phyloP scores from a whole-genome alignment of 2,329 filamentous ascomycete species.

The Rosellinia necatrix region DNA sequence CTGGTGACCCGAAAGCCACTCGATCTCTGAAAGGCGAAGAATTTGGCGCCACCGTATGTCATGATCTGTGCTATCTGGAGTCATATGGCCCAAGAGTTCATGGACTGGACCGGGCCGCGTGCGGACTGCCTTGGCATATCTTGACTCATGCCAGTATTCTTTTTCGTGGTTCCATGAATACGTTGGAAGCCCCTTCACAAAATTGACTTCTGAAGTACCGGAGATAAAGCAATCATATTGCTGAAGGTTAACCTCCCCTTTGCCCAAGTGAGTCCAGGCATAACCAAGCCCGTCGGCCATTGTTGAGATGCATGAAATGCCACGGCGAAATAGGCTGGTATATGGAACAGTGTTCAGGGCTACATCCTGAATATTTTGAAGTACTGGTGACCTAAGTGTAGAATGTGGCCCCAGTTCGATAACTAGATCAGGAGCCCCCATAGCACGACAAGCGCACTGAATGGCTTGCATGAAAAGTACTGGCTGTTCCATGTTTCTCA shows the following conservation, averaged over 20 bases:
- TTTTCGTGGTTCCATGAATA: conserved; percentile 29
- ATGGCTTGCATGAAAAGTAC: conserved; percentile 44
- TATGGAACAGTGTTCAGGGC: conserved; percentile 13
- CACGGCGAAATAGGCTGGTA: neutral
- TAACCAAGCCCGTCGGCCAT: conserved; percentile 12
- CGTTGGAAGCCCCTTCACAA: conserved; percentile 21
- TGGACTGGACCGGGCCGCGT: neutral
- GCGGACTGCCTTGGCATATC: neutral
- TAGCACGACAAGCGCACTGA: neutral
- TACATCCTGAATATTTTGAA: neutral
- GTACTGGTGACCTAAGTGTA: conserved; percentile 40
- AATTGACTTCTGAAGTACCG: neutral
- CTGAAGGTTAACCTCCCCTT: neutral
- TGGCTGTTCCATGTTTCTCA: conserved; percentile 41
- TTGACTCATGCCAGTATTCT: conserved; percentile 22
- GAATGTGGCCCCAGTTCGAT: conserved; percentile 46
- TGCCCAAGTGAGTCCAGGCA: conserved; percentile 16
- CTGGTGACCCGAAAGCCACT: conserved; percentile 25
- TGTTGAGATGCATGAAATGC: conserved; percentile 12
- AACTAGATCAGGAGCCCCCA: conserved; percentile 30
- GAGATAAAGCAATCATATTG: neutral
- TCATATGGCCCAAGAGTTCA: conserved; percentile 19
- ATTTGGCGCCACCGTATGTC: conserved; percentile 22
- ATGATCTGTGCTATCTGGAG: conserved; percentile 7
- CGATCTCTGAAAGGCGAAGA: conserved; percentile 10